Evolutionary conservation across 169 alveolate species (phyloP).

Genomic region (Neospora caninum): DNA sequence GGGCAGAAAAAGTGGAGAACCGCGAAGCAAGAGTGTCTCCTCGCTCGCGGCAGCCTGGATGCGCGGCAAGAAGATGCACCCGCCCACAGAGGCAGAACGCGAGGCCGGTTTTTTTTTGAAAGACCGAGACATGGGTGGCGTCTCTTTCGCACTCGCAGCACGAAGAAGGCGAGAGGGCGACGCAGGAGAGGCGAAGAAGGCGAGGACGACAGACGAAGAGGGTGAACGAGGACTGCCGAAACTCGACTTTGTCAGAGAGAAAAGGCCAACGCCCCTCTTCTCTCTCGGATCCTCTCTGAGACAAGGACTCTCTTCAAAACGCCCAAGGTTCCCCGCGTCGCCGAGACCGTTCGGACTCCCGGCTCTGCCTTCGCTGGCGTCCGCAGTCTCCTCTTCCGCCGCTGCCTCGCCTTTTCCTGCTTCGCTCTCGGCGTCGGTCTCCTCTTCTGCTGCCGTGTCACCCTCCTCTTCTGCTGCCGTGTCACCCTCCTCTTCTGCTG

Average conservation of each 20-base stretch:
- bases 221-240: neutral
- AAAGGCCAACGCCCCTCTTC: neutral
- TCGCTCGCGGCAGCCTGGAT: neutral
- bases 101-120: too few relatives aligned
- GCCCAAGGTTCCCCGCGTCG: neutral
- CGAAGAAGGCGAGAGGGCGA: too few relatives aligned
- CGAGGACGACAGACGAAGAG: neutral
- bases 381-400: too few relatives aligned
- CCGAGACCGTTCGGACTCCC: too few relatives aligned
- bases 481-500: neutral
- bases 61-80: neutral
- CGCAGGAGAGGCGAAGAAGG: neutral
- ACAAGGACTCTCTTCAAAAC: neutral
- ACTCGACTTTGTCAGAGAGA: neutral
- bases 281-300: neutral
- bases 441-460: neutral
- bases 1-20: too few relatives aligned
- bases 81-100: neutral
- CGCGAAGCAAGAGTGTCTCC: neutral
- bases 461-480: neutral
- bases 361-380: too few relatives aligned
- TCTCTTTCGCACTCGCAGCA: too few relatives aligned
- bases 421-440: neutral
- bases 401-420: too few relatives aligned
- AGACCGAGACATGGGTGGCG: too few relatives aligned